A percentile compares a stretch with the other conserved stretches of the same genome.
Conservation (phyloP, 2,329 filamentous ascomycete species). For the Decorospora gaudefroyi region DNA sequence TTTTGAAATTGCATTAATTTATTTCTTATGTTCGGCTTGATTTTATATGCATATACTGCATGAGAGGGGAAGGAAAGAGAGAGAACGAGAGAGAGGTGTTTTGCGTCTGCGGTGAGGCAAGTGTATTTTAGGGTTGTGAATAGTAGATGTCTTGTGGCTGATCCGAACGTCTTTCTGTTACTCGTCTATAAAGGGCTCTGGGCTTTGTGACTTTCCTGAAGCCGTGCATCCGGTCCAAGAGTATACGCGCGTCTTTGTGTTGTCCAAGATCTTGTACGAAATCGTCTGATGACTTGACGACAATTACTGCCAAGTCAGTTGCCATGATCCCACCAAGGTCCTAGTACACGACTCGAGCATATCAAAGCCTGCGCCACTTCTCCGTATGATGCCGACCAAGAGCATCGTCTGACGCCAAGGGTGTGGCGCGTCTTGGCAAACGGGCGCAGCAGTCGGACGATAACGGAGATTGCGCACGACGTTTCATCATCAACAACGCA, state of each 20-base stretch:
- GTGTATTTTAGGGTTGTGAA: constrained; percentile 14
- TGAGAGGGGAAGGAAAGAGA: constrained; percentile 1
- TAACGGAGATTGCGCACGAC: background rate
- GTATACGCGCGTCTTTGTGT: constrained; percentile 1
- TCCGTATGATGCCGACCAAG: too few relatives aligned
- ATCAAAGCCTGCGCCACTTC: too few relatives aligned
- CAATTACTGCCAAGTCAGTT: too few relatives aligned
- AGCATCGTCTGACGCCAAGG: too few relatives aligned
- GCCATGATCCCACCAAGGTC: too few relatives aligned
- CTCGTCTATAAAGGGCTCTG: too few relatives aligned
- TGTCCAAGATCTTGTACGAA: background rate
- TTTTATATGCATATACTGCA: constrained; percentile 11
- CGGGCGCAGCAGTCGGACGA: constrained; percentile 3
- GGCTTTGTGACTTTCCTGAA: background rate
- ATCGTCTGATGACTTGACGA: too few relatives aligned
- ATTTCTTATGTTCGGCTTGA: constrained; percentile 11
- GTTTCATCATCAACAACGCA: background rate
- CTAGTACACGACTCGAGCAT: too few relatives aligned
- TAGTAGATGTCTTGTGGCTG: constrained; percentile 4
- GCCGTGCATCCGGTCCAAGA: background rate
- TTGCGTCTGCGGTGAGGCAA: background rate
- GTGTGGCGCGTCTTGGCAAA: constrained; percentile 2
- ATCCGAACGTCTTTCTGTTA: background rate
- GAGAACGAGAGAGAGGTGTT: background rate
- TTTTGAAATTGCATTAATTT: constrained; percentile 19